Evolutionary conservation across 371 early-diverging fungal genomes (phyloP), one percentile per base, ranked within the genome.

Genomic region (Mortierella sp.): DNA sequence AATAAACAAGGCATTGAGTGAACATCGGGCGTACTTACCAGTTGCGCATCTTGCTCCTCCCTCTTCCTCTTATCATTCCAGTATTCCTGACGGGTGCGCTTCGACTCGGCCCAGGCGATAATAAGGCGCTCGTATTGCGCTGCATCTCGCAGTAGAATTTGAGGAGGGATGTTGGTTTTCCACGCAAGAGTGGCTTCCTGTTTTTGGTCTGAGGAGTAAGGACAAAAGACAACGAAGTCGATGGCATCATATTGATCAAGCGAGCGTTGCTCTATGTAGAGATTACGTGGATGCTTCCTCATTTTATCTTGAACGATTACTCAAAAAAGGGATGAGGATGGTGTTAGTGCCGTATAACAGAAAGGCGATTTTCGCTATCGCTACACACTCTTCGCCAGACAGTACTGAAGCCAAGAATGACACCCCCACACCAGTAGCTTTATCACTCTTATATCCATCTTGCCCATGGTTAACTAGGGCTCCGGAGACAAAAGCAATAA

Each of bases 341-440:
- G n/a, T n/a, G n/a, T n/a, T n/a, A n/a, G n/a, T n/a, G n/a, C n/a
- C n/a, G n/a, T n/a, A n/a, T n/a, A n/a, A n/a, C n/a, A n/a, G n/a
- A n/a, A n/a, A n/a, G n/a, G n/a, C n/a, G n/a, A n/a, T n/a, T n/a
- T n/a, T n/a, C n/a, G n/a, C n/a, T n/a, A n/a, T n/a, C n/a, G n/a
- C n/a, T n/a, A n/a, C n/a, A n/a, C 16, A 66, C 51, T 43, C 37
- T 14, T 59, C 59, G 59, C 37, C 52, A 57, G 59, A 51, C 28
- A 45, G 59, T 59, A 52, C 59, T 59, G 50, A 66, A 66, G 58
- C 46, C 59, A 51, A 7, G 58, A 51, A 66, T 58, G 59, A 65
- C 59, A 59, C 28, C 68, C 30, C 57, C 45, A 68, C 45, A 45
- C 61, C 57, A 56, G 68, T 29, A 61, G 55, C 68, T 68, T 43